These are phyloP conservation scores for Syzygium jambos DNA, from an alignment of 345 rosid species.

Conservation along the genomic window DNA sequence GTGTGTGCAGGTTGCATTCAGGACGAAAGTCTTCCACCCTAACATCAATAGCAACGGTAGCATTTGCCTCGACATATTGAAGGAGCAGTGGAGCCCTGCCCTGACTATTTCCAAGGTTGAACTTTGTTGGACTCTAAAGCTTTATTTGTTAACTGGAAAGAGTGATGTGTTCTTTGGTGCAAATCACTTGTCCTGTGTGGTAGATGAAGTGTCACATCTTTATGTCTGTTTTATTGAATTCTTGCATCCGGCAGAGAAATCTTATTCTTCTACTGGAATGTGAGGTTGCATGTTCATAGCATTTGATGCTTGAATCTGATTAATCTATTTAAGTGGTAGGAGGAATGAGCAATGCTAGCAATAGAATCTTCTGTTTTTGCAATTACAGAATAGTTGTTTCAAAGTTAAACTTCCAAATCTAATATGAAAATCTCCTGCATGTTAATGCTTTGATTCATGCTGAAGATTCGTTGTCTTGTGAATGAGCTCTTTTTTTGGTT, in stretches of 20 bases:
- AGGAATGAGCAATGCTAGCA: not conserved
- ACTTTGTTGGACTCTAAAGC: not conserved
- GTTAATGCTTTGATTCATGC: not conserved
- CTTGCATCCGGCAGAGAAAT: not conserved
- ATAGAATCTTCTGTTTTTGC: not conserved
- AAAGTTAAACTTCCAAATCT: not conserved
- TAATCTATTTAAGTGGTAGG: not conserved
- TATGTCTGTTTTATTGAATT: not conserved
- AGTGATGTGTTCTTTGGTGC: not conserved
- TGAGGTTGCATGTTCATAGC: not conserved
- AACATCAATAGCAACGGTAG: constrained; percentile 5
- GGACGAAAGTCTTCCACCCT: constrained; percentile 3
- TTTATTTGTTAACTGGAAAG: not conserved
- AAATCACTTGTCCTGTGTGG: not conserved
- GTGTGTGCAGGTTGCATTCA: constrained; percentile 1
- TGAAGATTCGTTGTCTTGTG: not conserved
- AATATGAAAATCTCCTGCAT: not conserved
- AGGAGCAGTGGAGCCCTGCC: constrained; percentile 5
- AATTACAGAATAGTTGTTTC: not conserved
- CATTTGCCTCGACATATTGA: constrained; percentile 3
- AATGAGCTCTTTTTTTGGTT: not conserved
- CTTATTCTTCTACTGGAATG: not conserved
- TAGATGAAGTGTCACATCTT: not conserved
- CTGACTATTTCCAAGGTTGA: constrained; percentile 2
- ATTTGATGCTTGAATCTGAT: not conserved